Evolutionary conservation across 2,329 filamentous ascomycete genomes (phyloP).

Genomic region (Alternaria sp.): DNA sequence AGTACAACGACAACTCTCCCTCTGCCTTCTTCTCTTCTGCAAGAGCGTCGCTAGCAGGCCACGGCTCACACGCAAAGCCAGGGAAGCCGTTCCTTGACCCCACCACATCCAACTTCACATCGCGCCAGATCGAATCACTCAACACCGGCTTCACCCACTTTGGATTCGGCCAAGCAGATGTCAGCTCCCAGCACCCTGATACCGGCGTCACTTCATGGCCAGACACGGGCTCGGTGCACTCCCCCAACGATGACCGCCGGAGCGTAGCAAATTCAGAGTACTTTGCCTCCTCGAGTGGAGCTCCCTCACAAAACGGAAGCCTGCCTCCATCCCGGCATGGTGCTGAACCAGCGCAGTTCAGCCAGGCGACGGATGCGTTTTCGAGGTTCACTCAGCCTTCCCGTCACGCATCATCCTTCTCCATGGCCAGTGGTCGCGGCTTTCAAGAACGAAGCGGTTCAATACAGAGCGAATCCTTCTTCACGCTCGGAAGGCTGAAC

Average conservation of each 20-base stretch:
- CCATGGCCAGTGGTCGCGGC: slow-evolving; percentile 55
- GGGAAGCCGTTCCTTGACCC: slow-evolving; percentile 46
- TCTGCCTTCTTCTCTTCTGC: slow-evolving; percentile 42
- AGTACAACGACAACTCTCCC: slow-evolving; percentile 40
- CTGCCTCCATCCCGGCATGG: slow-evolving; percentile 65
- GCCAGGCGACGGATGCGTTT: slow-evolving; percentile 41
- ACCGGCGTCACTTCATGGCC: slow-evolving; percentile 46
- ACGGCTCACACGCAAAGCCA: slow-evolving; percentile 36
- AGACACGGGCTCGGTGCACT: slow-evolving; percentile 49
- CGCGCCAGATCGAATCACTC: slow-evolving; percentile 43
- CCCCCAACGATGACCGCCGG: slow-evolving; percentile 55
- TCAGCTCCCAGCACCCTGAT: slow-evolving; percentile 39
- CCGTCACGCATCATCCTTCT: slow-evolving; percentile 60
- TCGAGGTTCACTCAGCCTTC: slow-evolving; percentile 46
- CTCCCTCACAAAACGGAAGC: slow-evolving; percentile 63
- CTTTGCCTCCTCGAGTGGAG: slow-evolving; percentile 55
- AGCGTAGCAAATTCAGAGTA: slow-evolving; percentile 55
- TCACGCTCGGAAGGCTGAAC: slow-evolving; percentile 47
- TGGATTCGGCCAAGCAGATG: slow-evolving; percentile 43
- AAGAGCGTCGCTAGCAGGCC: slow-evolving; percentile 33
- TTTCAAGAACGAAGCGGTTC: slow-evolving; percentile 52
- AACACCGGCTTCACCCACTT: slow-evolving; percentile 48
- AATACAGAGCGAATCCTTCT: slow-evolving; percentile 51
- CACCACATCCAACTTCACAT: slow-evolving; percentile 44
- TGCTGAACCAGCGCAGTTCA: slow-evolving; percentile 51